These are phyloP conservation scores for Penicillium sp. DNA, from an alignment of 2,329 filamentous ascomycete species.

Conservation along the genomic window DNA sequence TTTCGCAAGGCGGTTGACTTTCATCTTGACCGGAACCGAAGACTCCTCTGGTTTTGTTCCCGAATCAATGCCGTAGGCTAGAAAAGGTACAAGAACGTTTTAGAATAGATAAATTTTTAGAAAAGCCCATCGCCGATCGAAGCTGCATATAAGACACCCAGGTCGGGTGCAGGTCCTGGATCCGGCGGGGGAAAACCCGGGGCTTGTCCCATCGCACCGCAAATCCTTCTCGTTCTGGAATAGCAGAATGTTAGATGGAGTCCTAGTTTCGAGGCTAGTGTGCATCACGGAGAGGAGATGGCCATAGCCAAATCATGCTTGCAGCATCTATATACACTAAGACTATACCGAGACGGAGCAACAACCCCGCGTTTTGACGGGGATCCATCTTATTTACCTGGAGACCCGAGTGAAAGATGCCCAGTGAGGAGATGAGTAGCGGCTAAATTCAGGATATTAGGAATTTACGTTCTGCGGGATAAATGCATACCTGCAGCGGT, in stretches of 20 bases:
- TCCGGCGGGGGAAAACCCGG: constrained; percentile 7
- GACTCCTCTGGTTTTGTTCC: neutral
- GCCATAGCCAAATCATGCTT: neutral
- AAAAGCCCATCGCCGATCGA: neutral
- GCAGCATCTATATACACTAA: constrained; percentile 9
- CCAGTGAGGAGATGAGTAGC: neutral
- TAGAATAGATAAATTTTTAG: neutral
- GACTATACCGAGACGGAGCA: constrained; percentile 20
- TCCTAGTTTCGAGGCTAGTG: neutral
- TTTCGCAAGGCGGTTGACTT: constrained; percentile 19
- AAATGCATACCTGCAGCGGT: neutral
- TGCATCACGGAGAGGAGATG: constrained; percentile 12
- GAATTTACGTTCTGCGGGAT: neutral
- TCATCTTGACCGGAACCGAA: constrained; percentile 8
- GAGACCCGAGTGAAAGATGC: neutral
- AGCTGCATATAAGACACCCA: constrained; percentile 2
- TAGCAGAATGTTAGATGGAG: constrained; percentile 4
- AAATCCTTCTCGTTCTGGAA: neutral
- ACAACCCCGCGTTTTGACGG: constrained; percentile 1
- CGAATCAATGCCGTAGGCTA: neutral
- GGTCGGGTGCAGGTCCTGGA: neutral
- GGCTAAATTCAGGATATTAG: constrained; percentile 8
- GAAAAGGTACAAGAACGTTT: no score
- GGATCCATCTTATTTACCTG: neutral
- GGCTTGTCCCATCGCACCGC: constrained; percentile 1